These are phyloP conservation scores for Neonectria ditissima DNA, from an alignment of 2,329 filamentous ascomycete genomes.

Conservation along the genomic window DNA sequence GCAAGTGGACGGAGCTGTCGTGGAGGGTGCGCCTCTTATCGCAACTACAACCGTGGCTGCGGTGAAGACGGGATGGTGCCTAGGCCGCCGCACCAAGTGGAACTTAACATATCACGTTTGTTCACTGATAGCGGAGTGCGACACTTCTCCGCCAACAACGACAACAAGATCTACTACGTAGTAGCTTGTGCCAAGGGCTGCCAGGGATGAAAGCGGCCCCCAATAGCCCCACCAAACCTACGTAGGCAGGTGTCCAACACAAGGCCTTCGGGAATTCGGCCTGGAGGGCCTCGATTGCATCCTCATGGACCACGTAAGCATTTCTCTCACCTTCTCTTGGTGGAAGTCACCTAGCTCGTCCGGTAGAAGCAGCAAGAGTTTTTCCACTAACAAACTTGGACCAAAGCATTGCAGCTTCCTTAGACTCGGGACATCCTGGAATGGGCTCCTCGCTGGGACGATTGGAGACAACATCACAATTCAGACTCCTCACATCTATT, in stretches of 20 bases:
- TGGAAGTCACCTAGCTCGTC: background rate
- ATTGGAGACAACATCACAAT: constrained; percentile 6
- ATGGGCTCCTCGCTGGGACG: background rate
- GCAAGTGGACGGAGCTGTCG: background rate
- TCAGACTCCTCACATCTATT: no score
- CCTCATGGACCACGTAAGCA: background rate
- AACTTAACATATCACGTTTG: constrained; percentile 1
- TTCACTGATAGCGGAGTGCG: background rate
- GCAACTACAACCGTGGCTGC: constrained; percentile 11
- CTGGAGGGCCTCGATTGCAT: constrained; percentile 3
- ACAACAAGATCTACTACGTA: background rate
- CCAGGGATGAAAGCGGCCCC: constrained; percentile 1
- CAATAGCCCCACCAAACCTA: constrained; percentile 7
- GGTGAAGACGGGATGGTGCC: background rate
- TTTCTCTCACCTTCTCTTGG: background rate
- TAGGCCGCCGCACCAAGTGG: background rate
- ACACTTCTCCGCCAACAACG: background rate
- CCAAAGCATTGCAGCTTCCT: background rate
- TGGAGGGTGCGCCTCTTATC: constrained; percentile 18
- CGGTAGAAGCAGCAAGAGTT: background rate
- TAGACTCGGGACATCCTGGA: background rate
- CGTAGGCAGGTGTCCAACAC: constrained; percentile 7
- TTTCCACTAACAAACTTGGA: constrained; percentile 1
- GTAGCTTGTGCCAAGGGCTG: background rate
- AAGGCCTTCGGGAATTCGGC: background rate